Base-by-base conservation (phyloP, 345 rosid species). In the Pistacia vera region DNA sequence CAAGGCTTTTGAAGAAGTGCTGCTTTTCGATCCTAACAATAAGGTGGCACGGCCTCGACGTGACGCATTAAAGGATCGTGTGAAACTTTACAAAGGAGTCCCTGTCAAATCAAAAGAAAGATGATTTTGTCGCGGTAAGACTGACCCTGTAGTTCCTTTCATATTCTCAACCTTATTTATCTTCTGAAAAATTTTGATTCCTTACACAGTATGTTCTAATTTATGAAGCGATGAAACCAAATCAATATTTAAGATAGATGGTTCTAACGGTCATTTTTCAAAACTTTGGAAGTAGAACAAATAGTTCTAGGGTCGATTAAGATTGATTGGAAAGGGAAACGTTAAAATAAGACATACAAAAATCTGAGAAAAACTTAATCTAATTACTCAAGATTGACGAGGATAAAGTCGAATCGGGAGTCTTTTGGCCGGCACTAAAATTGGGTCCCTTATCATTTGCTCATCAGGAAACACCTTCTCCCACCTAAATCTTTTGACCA, bases 1-100 rank as follows among this genome's bases (percentile, higher is more conserved):
- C 52, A 92, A 79, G 80, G 99, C 98, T n/a, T 96, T 96, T 73
- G 98, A 96, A 79, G 98, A 96, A 86, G 97, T 86, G 54, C 75
- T 92, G 33, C 88, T 93, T 73, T 96, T 96, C 73, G 97, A 93
- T 85, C 99, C 99, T 0, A 96, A 91, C 83, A 93, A 92, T 51
- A 92, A 90, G 76, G 87, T 93, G 9, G 99, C 93, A 20, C 77
- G 97, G 63, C 99, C 99, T 1, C 80, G 98, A 58, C 81, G 95
- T 58, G 99, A 93, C 60, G 83, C 81, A 1, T 84, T 96, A 76
- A 92, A 85, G 82, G 97, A 92, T 59, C 88, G 87, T 0, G 93
- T 88, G 25, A 75, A 88, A 78, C 87, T 93, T 81, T 96, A 92
- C 86, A 89, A 90, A 88, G 97, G 90, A 51, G 87, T 93, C 78